These are phyloP conservation scores for Botrytis tulipae DNA, from an alignment of 2,329 filamentous ascomycete genomes.

Conservation along the genomic window DNA sequence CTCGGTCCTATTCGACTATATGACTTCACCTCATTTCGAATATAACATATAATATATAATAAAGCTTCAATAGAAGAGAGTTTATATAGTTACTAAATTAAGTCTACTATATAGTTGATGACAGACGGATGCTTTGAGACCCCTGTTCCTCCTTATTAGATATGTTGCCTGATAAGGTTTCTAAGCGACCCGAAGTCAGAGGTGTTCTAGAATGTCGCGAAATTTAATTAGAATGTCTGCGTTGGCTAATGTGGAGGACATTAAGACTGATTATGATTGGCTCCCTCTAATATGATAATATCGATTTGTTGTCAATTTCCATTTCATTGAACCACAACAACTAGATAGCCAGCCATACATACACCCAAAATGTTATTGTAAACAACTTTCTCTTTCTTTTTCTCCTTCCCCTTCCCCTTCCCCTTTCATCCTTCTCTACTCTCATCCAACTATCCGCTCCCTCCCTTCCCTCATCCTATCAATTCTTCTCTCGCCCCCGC, in stretches of 20 bases:
- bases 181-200: not conserved
- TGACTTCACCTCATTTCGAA: too few species aligned
- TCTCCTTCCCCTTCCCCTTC: not conserved
- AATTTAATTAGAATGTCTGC: constrained; percentile 7
- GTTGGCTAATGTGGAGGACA: constrained; percentile 1
- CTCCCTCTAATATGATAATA: not conserved
- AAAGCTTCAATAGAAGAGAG: too few species aligned
- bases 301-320: constrained; percentile 16
- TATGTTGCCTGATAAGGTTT: too few species aligned
- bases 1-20: too few species aligned
- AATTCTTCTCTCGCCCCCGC: not conserved
- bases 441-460: not conserved
- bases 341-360: not conserved
- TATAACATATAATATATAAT: too few species aligned
- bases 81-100: too few species aligned
- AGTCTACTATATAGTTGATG: too few species aligned
- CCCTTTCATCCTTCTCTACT: not conserved
- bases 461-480: not conserved
- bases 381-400: not conserved
- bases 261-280: not conserved
- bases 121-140: too few species aligned
- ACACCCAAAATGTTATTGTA: not conserved
- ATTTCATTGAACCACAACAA: not conserved
- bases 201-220: constrained; percentile 11
- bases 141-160: too few species aligned